Conservation (phyloP, 2,329 filamentous ascomycete genomes). For the Daldinia sp. region DNA sequence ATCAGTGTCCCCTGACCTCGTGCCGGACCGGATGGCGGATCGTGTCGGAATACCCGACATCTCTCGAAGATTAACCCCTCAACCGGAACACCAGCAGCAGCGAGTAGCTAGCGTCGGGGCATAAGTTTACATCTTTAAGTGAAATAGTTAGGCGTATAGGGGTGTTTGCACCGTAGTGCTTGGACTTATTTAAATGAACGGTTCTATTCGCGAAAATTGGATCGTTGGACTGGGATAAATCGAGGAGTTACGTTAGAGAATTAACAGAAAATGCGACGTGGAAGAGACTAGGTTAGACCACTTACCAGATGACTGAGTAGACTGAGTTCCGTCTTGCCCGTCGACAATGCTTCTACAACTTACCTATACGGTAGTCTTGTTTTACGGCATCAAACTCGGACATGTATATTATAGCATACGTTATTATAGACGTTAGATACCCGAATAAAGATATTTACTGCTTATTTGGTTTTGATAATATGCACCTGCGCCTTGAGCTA, state of each 20-base stretch:
- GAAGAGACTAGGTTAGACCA: constrained; percentile 9
- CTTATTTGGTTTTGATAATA: not conserved
- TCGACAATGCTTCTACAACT: constrained; percentile 4
- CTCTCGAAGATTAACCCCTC: constrained; percentile 45
- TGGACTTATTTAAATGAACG: constrained; percentile 5
- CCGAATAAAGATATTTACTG: constrained; percentile 25
- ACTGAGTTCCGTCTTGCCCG: constrained; percentile 11
- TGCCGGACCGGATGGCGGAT: constrained; percentile 70
- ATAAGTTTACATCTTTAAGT: constrained; percentile 20
- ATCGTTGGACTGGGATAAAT: constrained; percentile 5
- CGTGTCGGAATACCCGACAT: constrained; percentile 61
- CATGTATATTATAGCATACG: not conserved
- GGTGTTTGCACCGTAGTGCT: not conserved
- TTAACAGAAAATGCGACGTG: constrained; percentile 3
- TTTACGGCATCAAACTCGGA: not conserved
- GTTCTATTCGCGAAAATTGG: constrained; percentile 11
- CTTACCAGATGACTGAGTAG: constrained; percentile 9
- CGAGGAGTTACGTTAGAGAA: constrained; percentile 8
- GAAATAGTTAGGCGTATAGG: constrained; percentile 7
- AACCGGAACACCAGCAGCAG: constrained; percentile 46
- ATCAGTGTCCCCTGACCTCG: constrained; percentile 65
- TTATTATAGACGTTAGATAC: constrained; percentile 32
- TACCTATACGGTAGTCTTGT: not conserved
- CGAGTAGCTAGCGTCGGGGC: constrained; percentile 45
- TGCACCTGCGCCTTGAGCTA: too few relatives aligned